phyloP scores from a whole-genome alignment of 108 stramenopile genomes.

The Cyclotella atomus region DNA sequence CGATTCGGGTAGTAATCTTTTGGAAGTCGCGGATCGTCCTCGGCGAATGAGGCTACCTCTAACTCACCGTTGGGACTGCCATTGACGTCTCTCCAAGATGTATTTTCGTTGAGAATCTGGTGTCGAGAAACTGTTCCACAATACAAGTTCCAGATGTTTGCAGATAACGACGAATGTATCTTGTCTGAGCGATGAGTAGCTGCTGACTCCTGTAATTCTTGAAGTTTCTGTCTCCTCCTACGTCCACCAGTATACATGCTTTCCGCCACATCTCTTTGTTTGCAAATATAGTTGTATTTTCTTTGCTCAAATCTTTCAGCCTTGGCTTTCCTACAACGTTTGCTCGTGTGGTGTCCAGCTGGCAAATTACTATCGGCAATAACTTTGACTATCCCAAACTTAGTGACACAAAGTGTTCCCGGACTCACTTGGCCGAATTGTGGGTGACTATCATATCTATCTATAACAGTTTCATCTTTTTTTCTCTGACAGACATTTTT shows the following conservation, averaged over 20 bases:
- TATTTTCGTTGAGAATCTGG: slow-evolving; percentile 5
- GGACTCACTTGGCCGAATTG: slow-evolving; percentile 54
- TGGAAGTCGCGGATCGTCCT: slow-evolving; percentile 9
- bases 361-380: slow-evolving; percentile 65
- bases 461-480: too few relatives aligned
- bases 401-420: slow-evolving; percentile 60
- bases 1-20: slow-evolving; percentile 57
- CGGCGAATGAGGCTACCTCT: not conserved
- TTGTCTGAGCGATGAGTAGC: not conserved
- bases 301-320: not conserved
- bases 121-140: not conserved
- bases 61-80: not conserved
- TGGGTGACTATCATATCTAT: too few relatives aligned
- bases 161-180: not conserved
- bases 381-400: slow-evolving; percentile 77
- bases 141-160: slow-evolving; percentile 3
- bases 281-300: not conserved
- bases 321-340: not conserved
- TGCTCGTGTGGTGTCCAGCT: slow-evolving; percentile 6
- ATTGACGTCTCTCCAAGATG: slow-evolving; percentile 5
- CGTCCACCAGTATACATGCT: slow-evolving; percentile 1
- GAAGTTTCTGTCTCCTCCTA: not conserved
- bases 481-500: too few relatives aligned
- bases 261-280: not conserved
- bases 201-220: not conserved